Conservation (phyloP, 768 basidiomycete species). For the Pulveroboletus ravenelii region DNA sequence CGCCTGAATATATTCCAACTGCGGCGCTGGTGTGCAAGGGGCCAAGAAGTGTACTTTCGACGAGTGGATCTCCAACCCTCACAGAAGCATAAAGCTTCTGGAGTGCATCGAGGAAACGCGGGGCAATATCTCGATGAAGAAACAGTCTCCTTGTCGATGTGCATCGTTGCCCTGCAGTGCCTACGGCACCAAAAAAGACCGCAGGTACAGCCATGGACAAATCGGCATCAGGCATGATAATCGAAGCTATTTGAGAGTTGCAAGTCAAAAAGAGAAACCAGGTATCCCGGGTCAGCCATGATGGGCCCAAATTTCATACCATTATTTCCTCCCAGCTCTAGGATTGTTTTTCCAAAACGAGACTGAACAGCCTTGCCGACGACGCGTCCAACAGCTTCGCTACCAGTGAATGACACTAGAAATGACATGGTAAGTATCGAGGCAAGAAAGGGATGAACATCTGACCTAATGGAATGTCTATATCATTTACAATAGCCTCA, state of each 20-base stretch:
- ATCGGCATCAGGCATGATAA: slow-evolving; percentile 93
- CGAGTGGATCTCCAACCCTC: slow-evolving; percentile 82
- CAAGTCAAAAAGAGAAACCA: slow-evolving; percentile 14
- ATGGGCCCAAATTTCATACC: slow-evolving; percentile 43
- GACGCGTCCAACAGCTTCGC: slow-evolving; percentile 78
- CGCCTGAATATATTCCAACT: slow-evolving; percentile 57
- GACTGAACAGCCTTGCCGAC: slow-evolving; percentile 87
- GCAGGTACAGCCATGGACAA: slow-evolving; percentile 83
- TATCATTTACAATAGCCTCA: slow-evolving; percentile 68
- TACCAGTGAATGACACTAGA: slow-evolving; percentile 92
- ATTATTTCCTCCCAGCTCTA: slow-evolving; percentile 95
- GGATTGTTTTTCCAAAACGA: slow-evolving; percentile 83
- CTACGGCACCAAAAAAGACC: slow-evolving; percentile 92
- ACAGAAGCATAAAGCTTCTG: slow-evolving; percentile 68
- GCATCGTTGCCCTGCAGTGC: slow-evolving; percentile 72
- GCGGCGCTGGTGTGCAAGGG: slow-evolving; percentile 76
- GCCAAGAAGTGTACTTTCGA: slow-evolving; percentile 68
- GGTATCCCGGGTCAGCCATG: slow-evolving; percentile 17
- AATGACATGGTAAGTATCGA: slow-evolving; percentile 1
- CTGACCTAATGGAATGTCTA: slow-evolving; percentile 73
- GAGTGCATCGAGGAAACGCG: slow-evolving; percentile 71
- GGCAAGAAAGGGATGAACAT: neutral
- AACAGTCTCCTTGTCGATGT: slow-evolving; percentile 90
- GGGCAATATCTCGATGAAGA: slow-evolving; percentile 76
- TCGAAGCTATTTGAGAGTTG: slow-evolving; percentile 55